A percentile compares a stretch with the other conserved stretches of the same genome.
Conservation (phyloP, 1,284 basidiomycete species). For the Hymenochaete sp. region DNA sequence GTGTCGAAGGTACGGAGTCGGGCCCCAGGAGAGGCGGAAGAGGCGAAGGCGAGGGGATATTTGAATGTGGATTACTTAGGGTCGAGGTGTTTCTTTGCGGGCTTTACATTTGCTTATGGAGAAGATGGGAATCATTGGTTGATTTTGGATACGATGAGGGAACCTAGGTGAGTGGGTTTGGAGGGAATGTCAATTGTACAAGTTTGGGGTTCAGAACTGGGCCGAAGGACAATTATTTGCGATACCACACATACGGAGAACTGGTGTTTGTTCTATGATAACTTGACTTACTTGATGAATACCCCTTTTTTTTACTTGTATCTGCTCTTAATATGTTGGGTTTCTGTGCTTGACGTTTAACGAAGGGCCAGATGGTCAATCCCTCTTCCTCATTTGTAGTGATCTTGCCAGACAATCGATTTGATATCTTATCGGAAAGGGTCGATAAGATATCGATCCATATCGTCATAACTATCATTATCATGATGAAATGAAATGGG, state of each 20-base stretch:
- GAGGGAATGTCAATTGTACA: no score
- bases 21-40: background rate
- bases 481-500: no score
- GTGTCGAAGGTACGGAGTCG: background rate
- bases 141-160: conserved; percentile 6
- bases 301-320: background rate
- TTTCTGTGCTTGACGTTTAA: no score
- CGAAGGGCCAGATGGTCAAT: no score
- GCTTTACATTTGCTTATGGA: conserved; percentile 3
- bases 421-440: no score
- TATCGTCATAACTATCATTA: no score
- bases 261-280: background rate
- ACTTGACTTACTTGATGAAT: background rate
- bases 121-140: conserved; percentile 6
- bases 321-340: background rate
- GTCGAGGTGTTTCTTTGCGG: conserved; percentile 9
- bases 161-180: background rate
- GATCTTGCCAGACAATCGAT: no score
- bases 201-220: no score
- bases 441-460: no score
- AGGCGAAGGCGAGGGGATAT: background rate
- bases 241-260: no score
- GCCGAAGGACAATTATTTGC: no score
- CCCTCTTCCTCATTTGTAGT: no score
- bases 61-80: conserved; percentile 11